Conservation (phyloP, 177 flowering plant species). For the Vitis hybrid region DNA sequence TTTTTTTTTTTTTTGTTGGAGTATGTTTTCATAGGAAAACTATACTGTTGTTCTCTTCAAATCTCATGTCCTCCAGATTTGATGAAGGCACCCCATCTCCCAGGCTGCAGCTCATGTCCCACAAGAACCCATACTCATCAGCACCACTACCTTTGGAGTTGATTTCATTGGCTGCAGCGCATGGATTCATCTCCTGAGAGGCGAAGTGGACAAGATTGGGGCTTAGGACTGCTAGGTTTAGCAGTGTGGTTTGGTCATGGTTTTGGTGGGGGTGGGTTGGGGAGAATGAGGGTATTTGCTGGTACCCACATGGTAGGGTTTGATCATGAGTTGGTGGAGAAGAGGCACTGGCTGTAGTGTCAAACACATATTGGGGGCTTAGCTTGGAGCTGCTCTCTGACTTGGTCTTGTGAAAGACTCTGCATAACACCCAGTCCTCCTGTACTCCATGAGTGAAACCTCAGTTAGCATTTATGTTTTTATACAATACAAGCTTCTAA, state of each 20-base stretch:
- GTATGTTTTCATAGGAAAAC: slow-evolving; percentile 26
- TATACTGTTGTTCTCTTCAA: slow-evolving; percentile 31
- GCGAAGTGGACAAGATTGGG: slow-evolving; percentile 16
- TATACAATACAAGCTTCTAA: too few relatives aligned
- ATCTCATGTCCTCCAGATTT: slow-evolving; percentile 38
- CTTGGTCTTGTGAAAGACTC: slow-evolving; percentile 72
- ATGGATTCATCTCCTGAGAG: slow-evolving; percentile 20
- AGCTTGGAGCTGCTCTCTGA: slow-evolving; percentile 13
- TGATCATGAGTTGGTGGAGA: slow-evolving; percentile 18
- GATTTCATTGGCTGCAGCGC: slow-evolving; percentile 7
- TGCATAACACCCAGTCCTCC: slow-evolving; percentile 93
- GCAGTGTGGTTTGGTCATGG: slow-evolving; percentile 19
- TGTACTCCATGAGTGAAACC: slow-evolving; percentile 19
- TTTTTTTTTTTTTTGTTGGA: background rate
- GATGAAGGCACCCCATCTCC: slow-evolving; percentile 25
- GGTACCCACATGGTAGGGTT: slow-evolving; percentile 14
- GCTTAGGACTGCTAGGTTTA: slow-evolving; percentile 23
- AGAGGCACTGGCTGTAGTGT: slow-evolving; percentile 11
- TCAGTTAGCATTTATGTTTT: background rate
- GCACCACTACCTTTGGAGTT: slow-evolving; percentile 18
- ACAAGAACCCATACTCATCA: slow-evolving; percentile 53
- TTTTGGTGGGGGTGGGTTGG: slow-evolving; percentile 19
- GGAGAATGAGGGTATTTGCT: slow-evolving; percentile 18
- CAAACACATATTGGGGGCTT: slow-evolving; percentile 23
- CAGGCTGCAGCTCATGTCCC: slow-evolving; percentile 41